A percentile compares a stretch with the other conserved stretches of the same genome.
Conservation (phyloP, 2,329 filamentous ascomycete genomes). For the Fusarium coicis region DNA sequence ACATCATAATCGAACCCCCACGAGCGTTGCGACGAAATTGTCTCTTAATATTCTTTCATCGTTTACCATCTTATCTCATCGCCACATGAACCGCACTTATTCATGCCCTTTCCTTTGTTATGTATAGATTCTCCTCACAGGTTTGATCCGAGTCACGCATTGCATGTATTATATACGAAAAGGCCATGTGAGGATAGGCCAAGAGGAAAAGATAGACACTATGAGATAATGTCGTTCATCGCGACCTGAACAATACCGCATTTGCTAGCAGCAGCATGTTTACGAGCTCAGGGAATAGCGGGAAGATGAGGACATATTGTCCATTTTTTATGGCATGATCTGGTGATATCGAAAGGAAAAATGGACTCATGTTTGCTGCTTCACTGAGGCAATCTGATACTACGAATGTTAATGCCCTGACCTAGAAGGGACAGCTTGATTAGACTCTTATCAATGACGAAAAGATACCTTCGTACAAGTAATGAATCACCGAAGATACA, state of each 20-base stretch:
- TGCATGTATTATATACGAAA: slow-evolving; percentile 41
- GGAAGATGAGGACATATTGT: slow-evolving; percentile 2
- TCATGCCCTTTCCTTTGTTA: slow-evolving; percentile 32
- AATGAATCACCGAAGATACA: neutral
- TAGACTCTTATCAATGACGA: slow-evolving; percentile 16
- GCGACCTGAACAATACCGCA: slow-evolving; percentile 35
- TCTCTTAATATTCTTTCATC: neutral
- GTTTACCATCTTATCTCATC: slow-evolving; percentile 7
- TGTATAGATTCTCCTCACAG: slow-evolving; percentile 25
- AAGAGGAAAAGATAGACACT: slow-evolving; percentile 26
- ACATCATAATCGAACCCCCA: neutral
- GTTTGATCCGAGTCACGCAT: slow-evolving; percentile 24
- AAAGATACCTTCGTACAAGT: neutral
- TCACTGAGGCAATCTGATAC: slow-evolving; percentile 10
- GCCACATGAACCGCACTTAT: neutral
- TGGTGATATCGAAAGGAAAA: slow-evolving; percentile 6
- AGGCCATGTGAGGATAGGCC: slow-evolving; percentile 1
- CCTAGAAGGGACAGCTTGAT: slow-evolving; percentile 7
- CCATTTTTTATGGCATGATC: slow-evolving; percentile 17
- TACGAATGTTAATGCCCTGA: slow-evolving; percentile 3
- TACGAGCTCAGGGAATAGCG: slow-evolving; percentile 2
- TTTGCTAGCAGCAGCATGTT: slow-evolving; percentile 17
- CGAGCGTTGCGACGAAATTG: neutral
- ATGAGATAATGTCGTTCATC: slow-evolving; percentile 18
- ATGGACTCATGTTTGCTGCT: slow-evolving; percentile 11